Evolutionary conservation across 257 asterid species (phyloP), one percentile per base, ranked within the genome.

Genomic region (Marsdenia floribunda): DNA sequence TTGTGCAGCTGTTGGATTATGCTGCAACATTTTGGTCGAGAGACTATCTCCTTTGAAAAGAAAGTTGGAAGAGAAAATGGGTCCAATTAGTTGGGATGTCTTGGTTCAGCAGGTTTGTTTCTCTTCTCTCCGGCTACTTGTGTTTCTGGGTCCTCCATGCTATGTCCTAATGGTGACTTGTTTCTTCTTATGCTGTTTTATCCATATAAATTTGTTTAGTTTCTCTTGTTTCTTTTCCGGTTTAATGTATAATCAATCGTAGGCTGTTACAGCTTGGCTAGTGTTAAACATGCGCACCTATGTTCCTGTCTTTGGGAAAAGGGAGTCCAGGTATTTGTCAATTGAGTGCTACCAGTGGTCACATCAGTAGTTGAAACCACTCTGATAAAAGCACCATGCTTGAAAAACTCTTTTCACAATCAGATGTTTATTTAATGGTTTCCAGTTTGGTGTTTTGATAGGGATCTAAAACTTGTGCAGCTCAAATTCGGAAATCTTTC

Each of bases 1-100:
- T 55, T 91, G 96, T 69, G 93, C 86, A 80, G 97, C 97, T 12
- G 92, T 81, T 72, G 83, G 89, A 77, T 73, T 86, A 42, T 91
- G 97, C 83, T 91, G 97, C 77, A 76, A 77, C 66, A 66, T 82
- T 40, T 83, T 91, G 86, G 91, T 89, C 33, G 93, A 89, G 78
- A 77, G 93, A 70, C 72, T 88, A 29, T 54, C 61, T 9, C 87
- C 88, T 55, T 86, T 91, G 18, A 84, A 82, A 84, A 68, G 79
- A 42, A 78, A 76, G 77, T 78, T 91, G 83, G 82, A 76, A 78
- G 86, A 88, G 75, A 72, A 86, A 85, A 83, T 59, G 80, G 89
- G 84, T 29, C 55, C 84, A 35, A 83, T 89, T 82, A 81, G 67
- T 44, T 91, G 97, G 97, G 88, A 80, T 37, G 65, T 24, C 24